phyloP scores from a whole-genome alignment of 2,329 filamentous ascomycete genomes.

The Fusarium bactridioides region DNA sequence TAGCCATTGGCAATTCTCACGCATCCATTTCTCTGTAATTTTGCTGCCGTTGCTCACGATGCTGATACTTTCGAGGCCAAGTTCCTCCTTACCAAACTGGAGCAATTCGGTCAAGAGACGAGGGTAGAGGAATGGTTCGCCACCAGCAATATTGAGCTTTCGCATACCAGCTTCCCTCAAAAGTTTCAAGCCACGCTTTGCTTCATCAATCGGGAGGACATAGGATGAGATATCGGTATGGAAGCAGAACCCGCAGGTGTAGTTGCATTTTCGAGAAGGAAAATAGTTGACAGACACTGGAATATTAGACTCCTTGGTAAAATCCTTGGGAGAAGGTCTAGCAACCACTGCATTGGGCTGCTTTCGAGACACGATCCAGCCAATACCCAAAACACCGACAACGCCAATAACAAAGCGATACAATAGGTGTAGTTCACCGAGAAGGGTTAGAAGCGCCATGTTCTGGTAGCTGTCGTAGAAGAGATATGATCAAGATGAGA shows the following conservation, averaged over 20 bases:
- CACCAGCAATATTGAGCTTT: not conserved
- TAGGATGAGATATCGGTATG: not conserved
- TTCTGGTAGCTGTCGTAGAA: too few relatives aligned
- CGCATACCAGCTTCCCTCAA: not conserved
- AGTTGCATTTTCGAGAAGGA: not conserved
- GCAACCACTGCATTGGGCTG: too few relatives aligned
- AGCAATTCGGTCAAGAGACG: not conserved
- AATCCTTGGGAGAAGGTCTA: accelerated
- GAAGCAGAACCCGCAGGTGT: not conserved
- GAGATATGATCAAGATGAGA: too few relatives aligned
- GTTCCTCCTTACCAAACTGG: not conserved
- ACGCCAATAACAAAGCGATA: not conserved
- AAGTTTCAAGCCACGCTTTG: not conserved
- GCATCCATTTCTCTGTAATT: not conserved
- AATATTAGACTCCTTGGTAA: not conserved
- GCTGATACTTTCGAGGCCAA: not conserved
- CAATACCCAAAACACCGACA: not conserved
- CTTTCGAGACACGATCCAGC: too few relatives aligned
- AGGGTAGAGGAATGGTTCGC: not conserved
- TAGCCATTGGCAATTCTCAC: not conserved
- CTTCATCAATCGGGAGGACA: not conserved
- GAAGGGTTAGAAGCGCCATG: not conserved
- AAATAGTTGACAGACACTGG: not conserved
- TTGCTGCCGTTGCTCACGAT: not conserved
- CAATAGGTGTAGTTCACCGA: not conserved